Evolutionary conservation across 495 filamentous ascomycete genomes (phyloP).

Genomic region (Aspergillus sparsus): DNA sequence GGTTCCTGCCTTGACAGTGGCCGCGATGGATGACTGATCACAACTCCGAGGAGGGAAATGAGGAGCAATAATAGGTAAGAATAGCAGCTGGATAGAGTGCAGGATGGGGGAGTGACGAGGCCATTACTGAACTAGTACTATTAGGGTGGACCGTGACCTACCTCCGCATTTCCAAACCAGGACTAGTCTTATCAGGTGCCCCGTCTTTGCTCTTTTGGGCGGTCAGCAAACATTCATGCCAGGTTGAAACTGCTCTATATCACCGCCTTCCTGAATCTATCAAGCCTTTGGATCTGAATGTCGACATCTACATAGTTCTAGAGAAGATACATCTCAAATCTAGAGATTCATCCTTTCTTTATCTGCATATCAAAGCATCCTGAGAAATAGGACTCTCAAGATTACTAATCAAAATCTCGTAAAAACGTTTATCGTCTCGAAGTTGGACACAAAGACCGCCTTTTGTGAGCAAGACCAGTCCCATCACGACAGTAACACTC

Average conservation of each 20-base stretch:
- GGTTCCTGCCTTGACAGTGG: slow-evolving; percentile 3
- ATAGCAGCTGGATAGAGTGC: neutral
- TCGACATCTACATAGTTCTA: neutral
- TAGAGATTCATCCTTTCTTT: too few relatives aligned
- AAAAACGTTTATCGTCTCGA: too few relatives aligned
- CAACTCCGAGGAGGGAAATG: neutral
- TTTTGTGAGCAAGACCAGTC: too few relatives aligned
- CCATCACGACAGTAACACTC: too few relatives aligned
- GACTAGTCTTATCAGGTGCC: slow-evolving; percentile 4
- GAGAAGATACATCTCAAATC: neutral
- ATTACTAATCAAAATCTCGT: too few relatives aligned
- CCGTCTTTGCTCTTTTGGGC: neutral
- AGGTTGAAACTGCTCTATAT: neutral
- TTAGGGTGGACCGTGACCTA: neutral
- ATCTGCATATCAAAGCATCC: too few relatives aligned
- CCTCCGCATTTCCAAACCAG: slow-evolving; percentile 2
- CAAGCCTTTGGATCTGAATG: neutral
- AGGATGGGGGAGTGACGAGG: neutral
- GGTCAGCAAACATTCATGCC: slow-evolving; percentile 2
- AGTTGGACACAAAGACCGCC: too few relatives aligned
- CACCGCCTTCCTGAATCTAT: slow-evolving; percentile 6
- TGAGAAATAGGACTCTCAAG: too few relatives aligned
- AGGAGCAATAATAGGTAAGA: neutral
- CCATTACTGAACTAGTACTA: neutral
- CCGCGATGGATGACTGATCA: slow-evolving; percentile 8